Evolutionary conservation across 2,329 filamentous ascomycete genomes (phyloP).

Genomic region (Zarea fungicola): DNA sequence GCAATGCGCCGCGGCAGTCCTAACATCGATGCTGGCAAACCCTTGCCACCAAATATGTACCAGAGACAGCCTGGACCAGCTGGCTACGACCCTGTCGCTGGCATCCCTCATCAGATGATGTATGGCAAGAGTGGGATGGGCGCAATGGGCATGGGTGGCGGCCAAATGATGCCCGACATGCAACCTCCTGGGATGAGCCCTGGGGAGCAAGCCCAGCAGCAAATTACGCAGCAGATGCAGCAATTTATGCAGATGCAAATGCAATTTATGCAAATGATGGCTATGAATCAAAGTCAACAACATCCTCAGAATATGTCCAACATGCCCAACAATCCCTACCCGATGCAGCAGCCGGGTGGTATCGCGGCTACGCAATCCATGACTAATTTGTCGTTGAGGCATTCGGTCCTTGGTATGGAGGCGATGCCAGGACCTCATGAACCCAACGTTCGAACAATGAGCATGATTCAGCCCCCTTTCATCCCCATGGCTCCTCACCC

Average conservation of each 20-base stretch:
- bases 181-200: constrained; percentile 45
- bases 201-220: constrained; percentile 68
- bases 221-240: constrained; percentile 78
- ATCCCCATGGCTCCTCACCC: constrained; percentile 49
- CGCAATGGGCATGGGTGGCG: constrained; percentile 26
- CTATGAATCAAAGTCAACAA: constrained; percentile 31
- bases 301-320: constrained; percentile 19
- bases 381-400: constrained; percentile 38
- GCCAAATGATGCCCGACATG: constrained; percentile 14
- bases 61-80: constrained; percentile 29
- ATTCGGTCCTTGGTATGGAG: constrained; percentile 42
- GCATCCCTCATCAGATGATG: constrained; percentile 42
- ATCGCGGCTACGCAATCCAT: constrained; percentile 35
- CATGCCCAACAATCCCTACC: constrained; percentile 26
- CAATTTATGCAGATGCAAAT: constrained; percentile 93
- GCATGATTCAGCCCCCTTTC: constrained; percentile 70
- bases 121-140: constrained; percentile 29
- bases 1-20: constrained; percentile 76
- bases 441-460: constrained; percentile 64
- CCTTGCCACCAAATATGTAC: constrained; percentile 30
- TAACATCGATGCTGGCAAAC: constrained; percentile 51
- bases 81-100: constrained; percentile 43
- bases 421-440: constrained; percentile 41
- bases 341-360: constrained; percentile 25
- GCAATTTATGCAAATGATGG: constrained; percentile 88